Evolutionary conservation across 257 asterid genomes (phyloP).

Genomic region (Pogostemon cablin): DNA sequence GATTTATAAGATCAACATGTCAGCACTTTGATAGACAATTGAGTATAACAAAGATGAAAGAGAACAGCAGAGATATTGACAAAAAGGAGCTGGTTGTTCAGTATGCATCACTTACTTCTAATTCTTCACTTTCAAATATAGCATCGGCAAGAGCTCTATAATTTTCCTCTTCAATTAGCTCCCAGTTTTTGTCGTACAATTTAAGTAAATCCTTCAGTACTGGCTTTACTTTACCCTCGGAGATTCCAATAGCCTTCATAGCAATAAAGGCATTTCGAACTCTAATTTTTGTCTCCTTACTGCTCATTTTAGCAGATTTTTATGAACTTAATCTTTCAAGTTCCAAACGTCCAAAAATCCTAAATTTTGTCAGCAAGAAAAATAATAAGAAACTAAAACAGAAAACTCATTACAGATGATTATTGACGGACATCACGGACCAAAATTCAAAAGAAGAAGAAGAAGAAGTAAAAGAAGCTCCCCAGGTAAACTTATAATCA

Average conservation of each 20-base stretch:
- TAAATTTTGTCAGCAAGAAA: slow-evolving; percentile 30
- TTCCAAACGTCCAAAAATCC: slow-evolving; percentile 33
- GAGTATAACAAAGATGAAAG: slow-evolving; percentile 4
- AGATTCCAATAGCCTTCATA: slow-evolving; percentile 66
- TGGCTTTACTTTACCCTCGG: slow-evolving; percentile 64
- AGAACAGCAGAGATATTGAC: slow-evolving; percentile 3
- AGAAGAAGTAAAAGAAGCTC: not conserved
- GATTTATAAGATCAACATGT: slow-evolving; percentile 24
- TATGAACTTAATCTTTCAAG: slow-evolving; percentile 35
- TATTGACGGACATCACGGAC: not conserved
- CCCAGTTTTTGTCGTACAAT: slow-evolving; percentile 80
- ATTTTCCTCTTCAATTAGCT: slow-evolving; percentile 72
- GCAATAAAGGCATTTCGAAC: slow-evolving; percentile 65
- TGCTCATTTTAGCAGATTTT: slow-evolving; percentile 37
- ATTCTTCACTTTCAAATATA: slow-evolving; percentile 70
- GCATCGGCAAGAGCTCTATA: slow-evolving; percentile 83
- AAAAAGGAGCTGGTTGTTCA: slow-evolving; percentile 18
- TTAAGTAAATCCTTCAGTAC: slow-evolving; percentile 67
- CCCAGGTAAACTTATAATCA: not conserved
- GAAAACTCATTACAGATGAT: not conserved
- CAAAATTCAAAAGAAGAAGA: not conserved
- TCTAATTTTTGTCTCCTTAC: slow-evolving; percentile 49
- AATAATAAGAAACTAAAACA: slow-evolving; percentile 6
- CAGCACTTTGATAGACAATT: slow-evolving; percentile 26
- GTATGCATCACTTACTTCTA: slow-evolving; percentile 47